Evolutionary conservation across 257 asterid genomes (phyloP).

Genomic region (Gentiana straminea): DNA sequence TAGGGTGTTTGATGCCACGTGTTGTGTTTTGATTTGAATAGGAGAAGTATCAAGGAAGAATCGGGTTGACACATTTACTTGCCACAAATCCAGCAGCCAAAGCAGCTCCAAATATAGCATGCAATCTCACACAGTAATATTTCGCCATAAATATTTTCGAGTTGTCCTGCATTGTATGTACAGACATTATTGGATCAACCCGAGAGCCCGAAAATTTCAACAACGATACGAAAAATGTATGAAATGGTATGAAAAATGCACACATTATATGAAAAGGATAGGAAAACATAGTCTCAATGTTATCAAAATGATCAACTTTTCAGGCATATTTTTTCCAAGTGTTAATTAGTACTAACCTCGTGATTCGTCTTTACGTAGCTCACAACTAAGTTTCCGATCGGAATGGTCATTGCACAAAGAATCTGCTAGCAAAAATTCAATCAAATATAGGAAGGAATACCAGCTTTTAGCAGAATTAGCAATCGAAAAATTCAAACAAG

Average conservation of each 20-base stretch:
- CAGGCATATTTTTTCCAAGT: too few relatives aligned
- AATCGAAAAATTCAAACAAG: background rate
- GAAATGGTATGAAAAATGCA: too few relatives aligned
- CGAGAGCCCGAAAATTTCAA: background rate
- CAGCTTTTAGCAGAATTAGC: too few relatives aligned
- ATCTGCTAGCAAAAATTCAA: slow-evolving; percentile 27
- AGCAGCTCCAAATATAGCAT: slow-evolving; percentile 53
- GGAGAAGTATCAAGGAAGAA: slow-evolving; percentile 16
- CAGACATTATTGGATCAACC: too few relatives aligned
- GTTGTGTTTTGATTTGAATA: background rate
- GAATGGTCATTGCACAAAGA: slow-evolving; percentile 53
- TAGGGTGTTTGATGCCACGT: too few relatives aligned
- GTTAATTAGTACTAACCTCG: slow-evolving; percentile 30
- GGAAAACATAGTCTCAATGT: too few relatives aligned
- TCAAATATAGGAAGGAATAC: background rate
- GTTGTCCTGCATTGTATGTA: slow-evolving; percentile 33
- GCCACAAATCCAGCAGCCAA: slow-evolving; percentile 62
- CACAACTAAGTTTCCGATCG: slow-evolving; percentile 43
- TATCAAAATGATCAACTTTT: too few relatives aligned
- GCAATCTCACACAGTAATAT: slow-evolving; percentile 74
- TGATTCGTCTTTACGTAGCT: slow-evolving; percentile 53
- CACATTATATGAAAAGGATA: too few relatives aligned
- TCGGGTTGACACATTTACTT: slow-evolving; percentile 37
- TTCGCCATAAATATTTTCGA: slow-evolving; percentile 67
- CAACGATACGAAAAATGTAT: too few relatives aligned